Evolutionary conservation across 2,329 filamentous ascomycete species (phyloP).

Genomic region (Falciphora oryzae): DNA sequence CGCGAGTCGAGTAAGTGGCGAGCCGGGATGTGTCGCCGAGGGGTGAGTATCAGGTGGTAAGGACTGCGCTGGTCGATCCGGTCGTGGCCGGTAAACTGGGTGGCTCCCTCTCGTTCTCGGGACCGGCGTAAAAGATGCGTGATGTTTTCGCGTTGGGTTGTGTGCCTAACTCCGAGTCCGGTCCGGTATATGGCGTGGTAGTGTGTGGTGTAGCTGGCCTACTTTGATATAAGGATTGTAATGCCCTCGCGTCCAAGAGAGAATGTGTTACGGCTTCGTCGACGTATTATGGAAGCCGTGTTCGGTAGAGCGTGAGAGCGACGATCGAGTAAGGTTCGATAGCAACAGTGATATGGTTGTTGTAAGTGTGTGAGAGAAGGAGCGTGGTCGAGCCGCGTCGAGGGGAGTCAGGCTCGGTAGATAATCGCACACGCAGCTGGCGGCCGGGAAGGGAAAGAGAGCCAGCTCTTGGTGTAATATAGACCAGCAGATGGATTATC

Average conservation of each 20-base stretch:
- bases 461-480: conserved; percentile 49
- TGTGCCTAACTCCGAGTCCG: background rate
- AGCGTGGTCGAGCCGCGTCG: conserved; percentile 36
- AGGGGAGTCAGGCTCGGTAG: conserved; percentile 38
- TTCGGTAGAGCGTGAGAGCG: background rate
- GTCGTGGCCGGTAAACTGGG: background rate
- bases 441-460: conserved; percentile 42
- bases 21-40: conserved; percentile 4
- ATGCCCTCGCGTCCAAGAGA: conserved; percentile 33
- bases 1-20: conserved; percentile 7
- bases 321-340: background rate
- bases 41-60: conserved; percentile 11
- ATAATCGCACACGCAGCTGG: conserved; percentile 30
- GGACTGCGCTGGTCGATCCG: conserved; percentile 9
- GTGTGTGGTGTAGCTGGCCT: background rate
- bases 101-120: background rate
- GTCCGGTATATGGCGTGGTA: background rate
- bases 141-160: background rate
- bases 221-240: conserved; percentile 26
- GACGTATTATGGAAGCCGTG: conserved; percentile 3
- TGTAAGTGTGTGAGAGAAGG: conserved; percentile 24
- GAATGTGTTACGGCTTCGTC: conserved; percentile 20
- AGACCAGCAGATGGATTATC: conserved; percentile 35
- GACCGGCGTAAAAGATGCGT: background rate
- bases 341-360: background rate